These are phyloP conservation scores for Citrus maxima DNA, from an alignment of 345 rosid genomes.

Conservation along the genomic window DNA sequence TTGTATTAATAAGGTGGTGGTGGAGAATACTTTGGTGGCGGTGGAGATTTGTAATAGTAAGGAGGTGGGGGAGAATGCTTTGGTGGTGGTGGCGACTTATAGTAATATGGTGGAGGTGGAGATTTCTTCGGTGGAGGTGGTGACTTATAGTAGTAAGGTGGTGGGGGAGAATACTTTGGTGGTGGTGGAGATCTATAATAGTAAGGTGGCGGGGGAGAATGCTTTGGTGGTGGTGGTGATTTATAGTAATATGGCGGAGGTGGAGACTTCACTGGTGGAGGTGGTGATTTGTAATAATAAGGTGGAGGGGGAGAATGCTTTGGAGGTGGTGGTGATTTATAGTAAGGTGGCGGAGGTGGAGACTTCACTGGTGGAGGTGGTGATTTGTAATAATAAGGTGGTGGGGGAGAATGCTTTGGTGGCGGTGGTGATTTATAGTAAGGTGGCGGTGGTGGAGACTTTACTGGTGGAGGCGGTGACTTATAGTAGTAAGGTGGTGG, in stretches of 20 bases:
- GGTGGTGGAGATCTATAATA: conserved; percentile 15
- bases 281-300: conserved; percentile 4
- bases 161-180: neutral
- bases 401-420: no score
- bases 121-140: neutral
- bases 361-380: neutral
- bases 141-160: neutral
- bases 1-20: no score
- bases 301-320: neutral
- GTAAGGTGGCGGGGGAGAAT: neutral
- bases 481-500: neutral
- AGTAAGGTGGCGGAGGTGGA: neutral
- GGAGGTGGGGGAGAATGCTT: no score
- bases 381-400: neutral
- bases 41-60: no score
- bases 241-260: neutral
- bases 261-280: neutral
- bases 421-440: neutral
- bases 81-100: no score
- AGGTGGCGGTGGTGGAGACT: neutral
- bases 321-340: neutral
- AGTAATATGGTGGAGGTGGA: no score
- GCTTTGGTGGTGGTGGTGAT: neutral
- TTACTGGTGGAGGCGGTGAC: neutral
- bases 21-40: no score